These are phyloP conservation scores for Fusarium vanettenii DNA, from an alignment of 2,329 filamentous ascomycete species.

Conservation along the genomic window DNA sequence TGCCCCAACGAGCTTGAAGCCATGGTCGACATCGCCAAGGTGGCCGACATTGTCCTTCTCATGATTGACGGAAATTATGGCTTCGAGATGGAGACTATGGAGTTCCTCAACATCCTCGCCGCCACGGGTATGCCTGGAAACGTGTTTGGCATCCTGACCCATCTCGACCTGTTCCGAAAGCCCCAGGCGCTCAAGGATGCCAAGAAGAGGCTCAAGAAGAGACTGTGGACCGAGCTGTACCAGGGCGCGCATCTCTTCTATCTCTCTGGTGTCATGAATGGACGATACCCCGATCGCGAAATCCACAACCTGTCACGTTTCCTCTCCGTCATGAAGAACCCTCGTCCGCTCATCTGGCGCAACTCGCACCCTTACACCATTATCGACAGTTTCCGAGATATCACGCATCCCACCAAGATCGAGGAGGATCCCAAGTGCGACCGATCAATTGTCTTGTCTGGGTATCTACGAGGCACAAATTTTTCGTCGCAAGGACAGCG, in stretches of 20 bases:
- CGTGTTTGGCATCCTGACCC: slow-evolving; percentile 95
- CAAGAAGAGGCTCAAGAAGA: slow-evolving; percentile 95
- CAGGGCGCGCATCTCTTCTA: slow-evolving; percentile 98
- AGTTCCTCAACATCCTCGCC: slow-evolving; percentile 94
- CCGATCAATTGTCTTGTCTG: slow-evolving; percentile 89
- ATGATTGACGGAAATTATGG: slow-evolving; percentile 99
- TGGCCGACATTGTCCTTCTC: slow-evolving; percentile 94
- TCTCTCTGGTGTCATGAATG: slow-evolving; percentile 95
- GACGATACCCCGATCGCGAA: slow-evolving; percentile 95
- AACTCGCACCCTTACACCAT: slow-evolving; percentile 96
- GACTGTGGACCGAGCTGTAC: slow-evolving; percentile 97
- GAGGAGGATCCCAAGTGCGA: slow-evolving; percentile 92
- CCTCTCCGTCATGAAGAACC: slow-evolving; percentile 99
- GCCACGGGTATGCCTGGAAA: slow-evolving; percentile 98
- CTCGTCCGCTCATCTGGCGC: slow-evolving; percentile 93
- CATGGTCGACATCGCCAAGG: slow-evolving; percentile 97
- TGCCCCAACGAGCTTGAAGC: slow-evolving; percentile 96
- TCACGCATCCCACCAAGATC: slow-evolving; percentile 91
- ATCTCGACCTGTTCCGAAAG: slow-evolving; percentile 95
- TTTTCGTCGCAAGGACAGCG: slow-evolving; percentile 87
- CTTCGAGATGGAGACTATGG: slow-evolving; percentile 99
- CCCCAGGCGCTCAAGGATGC: slow-evolving; percentile 91
- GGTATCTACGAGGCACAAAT: slow-evolving; percentile 94
- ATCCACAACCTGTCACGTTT: slow-evolving; percentile 96
- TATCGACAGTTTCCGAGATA: slow-evolving; percentile 93